Conservation (phyloP, 2,329 filamentous ascomycete species). For the Aspergillus sp. region DNA sequence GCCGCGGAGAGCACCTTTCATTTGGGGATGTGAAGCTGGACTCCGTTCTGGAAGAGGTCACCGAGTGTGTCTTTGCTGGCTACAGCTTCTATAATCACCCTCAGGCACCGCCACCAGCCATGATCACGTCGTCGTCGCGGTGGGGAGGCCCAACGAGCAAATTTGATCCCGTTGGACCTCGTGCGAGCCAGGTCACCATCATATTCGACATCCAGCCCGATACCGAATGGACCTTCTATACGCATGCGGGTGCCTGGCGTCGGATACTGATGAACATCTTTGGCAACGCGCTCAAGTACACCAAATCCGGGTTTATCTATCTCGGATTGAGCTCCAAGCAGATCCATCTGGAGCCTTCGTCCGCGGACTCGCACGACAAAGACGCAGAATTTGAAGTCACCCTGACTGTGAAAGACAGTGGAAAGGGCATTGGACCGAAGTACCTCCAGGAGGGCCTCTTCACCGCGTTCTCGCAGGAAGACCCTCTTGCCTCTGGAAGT, state of each 20-base stretch:
- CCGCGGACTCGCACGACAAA: background rate
- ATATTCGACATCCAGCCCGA: too few relatives aligned
- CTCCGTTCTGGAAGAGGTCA: too few relatives aligned
- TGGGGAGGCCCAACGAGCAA: too few relatives aligned
- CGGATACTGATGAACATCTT: slow-evolving; percentile 34
- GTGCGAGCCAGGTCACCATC: too few relatives aligned
- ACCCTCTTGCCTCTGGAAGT: slow-evolving; percentile 55
- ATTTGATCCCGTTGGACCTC: too few relatives aligned
- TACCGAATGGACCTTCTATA: too few relatives aligned
- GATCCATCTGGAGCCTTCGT: slow-evolving; percentile 8
- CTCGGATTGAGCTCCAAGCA: slow-evolving; percentile 19
- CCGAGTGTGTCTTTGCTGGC: too few relatives aligned
- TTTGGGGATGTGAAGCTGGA: too few relatives aligned
- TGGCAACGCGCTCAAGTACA: slow-evolving; percentile 34
- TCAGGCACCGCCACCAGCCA: too few relatives aligned
- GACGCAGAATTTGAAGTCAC: slow-evolving; percentile 12
- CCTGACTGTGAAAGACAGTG: slow-evolving; percentile 59
- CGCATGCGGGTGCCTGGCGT: slow-evolving; percentile 19
- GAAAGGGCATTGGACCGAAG: slow-evolving; percentile 60
- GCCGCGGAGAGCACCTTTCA: too few relatives aligned
- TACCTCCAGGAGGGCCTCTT: slow-evolving; percentile 60
- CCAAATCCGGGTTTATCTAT: slow-evolving; percentile 23
- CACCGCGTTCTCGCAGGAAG: slow-evolving; percentile 62
- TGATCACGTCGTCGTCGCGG: too few relatives aligned
- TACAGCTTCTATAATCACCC: too few relatives aligned